Evolutionary conservation across 371 early-diverging fungal genomes (phyloP), one percentile per base, ranked within the genome.

Genomic region (Mucor lusitanicus): DNA sequence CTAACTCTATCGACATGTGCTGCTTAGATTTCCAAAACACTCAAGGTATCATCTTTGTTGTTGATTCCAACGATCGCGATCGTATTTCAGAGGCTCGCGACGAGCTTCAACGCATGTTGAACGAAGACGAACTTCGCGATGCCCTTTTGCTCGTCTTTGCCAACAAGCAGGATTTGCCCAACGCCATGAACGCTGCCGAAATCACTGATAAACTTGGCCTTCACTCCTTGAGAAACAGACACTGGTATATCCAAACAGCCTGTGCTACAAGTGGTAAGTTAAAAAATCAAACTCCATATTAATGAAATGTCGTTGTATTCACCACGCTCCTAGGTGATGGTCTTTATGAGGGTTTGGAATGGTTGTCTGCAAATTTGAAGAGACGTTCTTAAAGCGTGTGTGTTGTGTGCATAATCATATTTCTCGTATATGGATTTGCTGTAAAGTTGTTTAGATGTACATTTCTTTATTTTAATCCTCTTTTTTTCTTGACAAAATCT

Each of bases 21-120:
- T 33, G 33, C 23, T 50, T 70, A 83, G 83, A 84, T 58, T 98
- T 97, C 84, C 94, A 96, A 72, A 96, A 97, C 78, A 97, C 98
- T 23, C 95, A 97, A 72, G 97, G 97, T 33, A 93, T 98, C 65
- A 96, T 98, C 65, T 98, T 96, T 72, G 98, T 98, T 28, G 96
- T 98, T 48, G 99, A 98, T 84, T 92, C 92, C 50, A 88, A 89
- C 66, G 99, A 98, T 84, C 85, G 92, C 64, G 97, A 97, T 69
- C 91, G 99, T 70, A 90, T 97, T 63, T 85, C 87, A 62, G 92
- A 93, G 33, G 86, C 92, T 53, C 88, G 92, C 65, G 94, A 96
- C 67, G 99, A 98, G 78, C 85, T 98, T 72, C 86, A 90, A 67
- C 82, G 89, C 28, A 94, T 95, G 94, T 78, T 94, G 64, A 89